phyloP scores from a whole-genome alignment of 768 basidiomycete genomes.

The Hygrocybe coccinea region DNA sequence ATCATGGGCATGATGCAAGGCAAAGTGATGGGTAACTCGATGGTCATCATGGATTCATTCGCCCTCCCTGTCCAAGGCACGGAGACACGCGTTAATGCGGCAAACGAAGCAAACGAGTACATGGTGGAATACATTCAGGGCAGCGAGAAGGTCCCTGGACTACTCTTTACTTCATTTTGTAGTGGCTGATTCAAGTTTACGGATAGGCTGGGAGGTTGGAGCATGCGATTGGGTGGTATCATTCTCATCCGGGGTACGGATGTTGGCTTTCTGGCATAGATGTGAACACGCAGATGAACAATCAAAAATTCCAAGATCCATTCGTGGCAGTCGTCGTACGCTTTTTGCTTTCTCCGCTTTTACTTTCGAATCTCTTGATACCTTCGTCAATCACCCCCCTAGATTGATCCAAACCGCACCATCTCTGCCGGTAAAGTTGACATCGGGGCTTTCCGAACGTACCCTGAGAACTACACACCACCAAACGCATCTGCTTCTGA shows the following conservation, averaged over 20 bases:
- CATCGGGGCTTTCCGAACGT: conserved; percentile 97
- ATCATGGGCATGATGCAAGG: conserved; percentile 99
- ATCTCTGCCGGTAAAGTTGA: conserved; percentile 98
- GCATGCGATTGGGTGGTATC: conserved; percentile 95
- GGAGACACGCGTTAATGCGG: conserved; percentile 95
- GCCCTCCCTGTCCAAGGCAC: conserved; percentile 97
- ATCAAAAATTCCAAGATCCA: conserved; percentile 93
- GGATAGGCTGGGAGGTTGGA: conserved; percentile 74
- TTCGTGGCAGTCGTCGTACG: conserved; percentile 94
- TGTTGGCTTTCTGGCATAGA: conserved; percentile 99
- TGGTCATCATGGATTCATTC: conserved; percentile 93
- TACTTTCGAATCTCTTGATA: background rate
- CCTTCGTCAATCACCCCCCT: background rate
- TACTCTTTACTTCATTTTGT: background rate
- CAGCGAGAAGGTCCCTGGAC: conserved; percentile 62
- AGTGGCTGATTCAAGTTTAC: background rate
- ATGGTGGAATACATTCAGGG: conserved; percentile 91
- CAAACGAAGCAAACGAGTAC: conserved; percentile 93
- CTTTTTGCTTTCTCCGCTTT: conserved; percentile 12
- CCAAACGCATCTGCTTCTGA: conserved; percentile 65
- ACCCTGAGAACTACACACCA: conserved; percentile 91
- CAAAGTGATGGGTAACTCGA: conserved; percentile 73
- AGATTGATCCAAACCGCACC: conserved; percentile 98
- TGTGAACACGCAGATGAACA: conserved; percentile 92
- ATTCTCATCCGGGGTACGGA: conserved; percentile 97